These are phyloP conservation scores for Aspergillus nanangensis DNA, from an alignment of 495 filamentous ascomycete genomes.

Conservation along the genomic window DNA sequence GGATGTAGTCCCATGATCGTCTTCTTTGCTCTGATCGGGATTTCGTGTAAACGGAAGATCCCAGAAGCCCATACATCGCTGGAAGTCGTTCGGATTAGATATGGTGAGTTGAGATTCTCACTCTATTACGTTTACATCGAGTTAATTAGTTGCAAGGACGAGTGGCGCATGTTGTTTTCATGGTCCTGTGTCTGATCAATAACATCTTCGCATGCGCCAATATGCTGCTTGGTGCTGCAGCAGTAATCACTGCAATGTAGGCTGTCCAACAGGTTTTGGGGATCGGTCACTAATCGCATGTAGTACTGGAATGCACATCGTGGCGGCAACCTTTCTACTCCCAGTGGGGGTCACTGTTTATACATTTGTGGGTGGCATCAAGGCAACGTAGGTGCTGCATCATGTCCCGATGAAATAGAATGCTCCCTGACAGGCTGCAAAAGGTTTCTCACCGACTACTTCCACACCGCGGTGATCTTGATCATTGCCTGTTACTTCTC, in stretches of 20 bases:
- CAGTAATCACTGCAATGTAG: constrained; percentile 31
- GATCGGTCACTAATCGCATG: no score
- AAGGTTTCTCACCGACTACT: constrained; percentile 43
- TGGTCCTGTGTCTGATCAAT: constrained; percentile 37
- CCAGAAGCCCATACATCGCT: constrained; percentile 37
- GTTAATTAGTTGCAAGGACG: no score
- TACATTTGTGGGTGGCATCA: constrained; percentile 44
- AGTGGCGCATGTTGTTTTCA: constrained; percentile 37
- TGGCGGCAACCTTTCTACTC: constrained; percentile 39
- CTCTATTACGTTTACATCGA: no score
- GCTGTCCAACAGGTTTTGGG: not conserved
- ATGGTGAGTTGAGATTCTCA: constrained; percentile 4
- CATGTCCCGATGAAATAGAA: no score
- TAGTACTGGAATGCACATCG: constrained; percentile 43
- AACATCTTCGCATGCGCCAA: constrained; percentile 41
- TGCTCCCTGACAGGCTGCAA: no score
- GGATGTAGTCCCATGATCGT: constrained; percentile 43
- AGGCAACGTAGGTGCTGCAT: constrained; percentile 39
- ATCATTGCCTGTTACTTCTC: constrained; percentile 45
- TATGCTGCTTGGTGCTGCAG: constrained; percentile 40
- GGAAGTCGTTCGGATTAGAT: constrained; percentile 11
- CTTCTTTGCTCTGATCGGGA: constrained; percentile 42
- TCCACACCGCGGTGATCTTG: constrained; percentile 43
- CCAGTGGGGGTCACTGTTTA: constrained; percentile 41
- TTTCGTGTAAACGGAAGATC: constrained; percentile 43